Conservation (phyloP, 164 flowering plant species). For the Sedum album region DNA sequence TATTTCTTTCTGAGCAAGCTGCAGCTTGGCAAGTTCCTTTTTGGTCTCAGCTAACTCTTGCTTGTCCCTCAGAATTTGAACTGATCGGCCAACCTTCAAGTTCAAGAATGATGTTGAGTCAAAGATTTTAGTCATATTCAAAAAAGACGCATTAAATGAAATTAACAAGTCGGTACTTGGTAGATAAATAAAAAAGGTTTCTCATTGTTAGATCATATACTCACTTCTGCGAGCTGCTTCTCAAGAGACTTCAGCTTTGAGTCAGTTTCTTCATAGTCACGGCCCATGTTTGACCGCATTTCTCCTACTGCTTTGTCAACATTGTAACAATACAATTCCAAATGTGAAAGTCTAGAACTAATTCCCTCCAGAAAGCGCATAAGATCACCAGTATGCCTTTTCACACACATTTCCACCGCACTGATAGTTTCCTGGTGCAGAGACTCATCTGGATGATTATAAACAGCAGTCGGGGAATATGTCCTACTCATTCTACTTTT, state of each 20-base stretch:
- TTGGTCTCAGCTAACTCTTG: not conserved
- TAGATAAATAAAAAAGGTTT: not conserved
- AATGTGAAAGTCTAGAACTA: slow-evolving; percentile 79
- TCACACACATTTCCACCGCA: slow-evolving; percentile 75
- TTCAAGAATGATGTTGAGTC: not conserved
- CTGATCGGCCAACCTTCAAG: not conserved
- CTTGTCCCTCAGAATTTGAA: not conserved
- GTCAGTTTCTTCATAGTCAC: slow-evolving; percentile 68
- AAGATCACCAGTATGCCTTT: slow-evolving; percentile 70
- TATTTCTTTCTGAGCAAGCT: slow-evolving; percentile 14
- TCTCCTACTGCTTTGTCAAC: slow-evolving; percentile 71
- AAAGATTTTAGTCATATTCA: not conserved
- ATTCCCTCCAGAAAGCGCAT: slow-evolving; percentile 92
- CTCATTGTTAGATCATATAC: slow-evolving; percentile 11
- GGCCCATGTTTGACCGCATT: slow-evolving; percentile 69
- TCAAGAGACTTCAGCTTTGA: slow-evolving; percentile 74
- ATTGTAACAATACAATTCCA: slow-evolving; percentile 85
- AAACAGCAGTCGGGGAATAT: slow-evolving; percentile 31
- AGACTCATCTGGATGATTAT: slow-evolving; percentile 61
- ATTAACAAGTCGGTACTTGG: not conserved
- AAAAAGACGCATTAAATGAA: not conserved
- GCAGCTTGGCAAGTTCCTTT: slow-evolving; percentile 60
- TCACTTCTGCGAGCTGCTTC: slow-evolving; percentile 89
- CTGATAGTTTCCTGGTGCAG: slow-evolving; percentile 43
- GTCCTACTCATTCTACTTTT: slow-evolving; percentile 58